Evolutionary conservation across 306 rosid species (phyloP).

Genomic region (Astragalus membranaceus): DNA sequence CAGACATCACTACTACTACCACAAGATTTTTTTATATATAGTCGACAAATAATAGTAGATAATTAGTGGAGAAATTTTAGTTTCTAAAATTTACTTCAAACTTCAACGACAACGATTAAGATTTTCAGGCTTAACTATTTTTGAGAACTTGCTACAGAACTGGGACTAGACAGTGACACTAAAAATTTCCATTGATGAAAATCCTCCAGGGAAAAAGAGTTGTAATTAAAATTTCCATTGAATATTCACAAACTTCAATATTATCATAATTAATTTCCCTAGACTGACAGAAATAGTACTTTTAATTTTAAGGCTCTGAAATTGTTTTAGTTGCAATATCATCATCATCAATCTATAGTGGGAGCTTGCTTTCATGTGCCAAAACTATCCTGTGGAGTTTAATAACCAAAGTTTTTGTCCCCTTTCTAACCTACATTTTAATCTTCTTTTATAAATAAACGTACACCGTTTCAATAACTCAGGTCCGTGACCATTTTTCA

Average conservation of each 20-base stretch:
- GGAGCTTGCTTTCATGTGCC: not conserved
- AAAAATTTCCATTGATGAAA: constrained; percentile 16
- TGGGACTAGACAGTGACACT: not conserved
- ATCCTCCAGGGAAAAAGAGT: not conserved
- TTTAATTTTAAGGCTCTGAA: constrained; percentile 20
- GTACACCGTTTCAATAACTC: not conserved
- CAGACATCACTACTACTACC: too few relatives aligned
- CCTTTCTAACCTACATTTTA: not conserved
- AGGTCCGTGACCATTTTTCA: not conserved
- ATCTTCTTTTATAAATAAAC: not conserved
- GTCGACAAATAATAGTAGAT: not conserved
- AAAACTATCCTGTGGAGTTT: not conserved
- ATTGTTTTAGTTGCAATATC: constrained; percentile 9
- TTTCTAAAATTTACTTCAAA: not conserved
- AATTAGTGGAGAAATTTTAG: not conserved
- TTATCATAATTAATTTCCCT: not conserved
- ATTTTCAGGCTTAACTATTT: not conserved
- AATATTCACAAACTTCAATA: not conserved
- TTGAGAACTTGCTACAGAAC: not conserved
- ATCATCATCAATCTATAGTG: not conserved
- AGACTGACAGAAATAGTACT: constrained; percentile 3
- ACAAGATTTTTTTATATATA: too few relatives aligned
- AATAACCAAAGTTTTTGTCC: not conserved
- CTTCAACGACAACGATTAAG: too few relatives aligned
- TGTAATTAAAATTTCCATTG: not conserved